A percentile compares a stretch with the other conserved stretches of the same genome.
Evolutionary conservation across 768 basidiomycete species (phyloP).

Genomic region (Pisolithus sp.): DNA sequence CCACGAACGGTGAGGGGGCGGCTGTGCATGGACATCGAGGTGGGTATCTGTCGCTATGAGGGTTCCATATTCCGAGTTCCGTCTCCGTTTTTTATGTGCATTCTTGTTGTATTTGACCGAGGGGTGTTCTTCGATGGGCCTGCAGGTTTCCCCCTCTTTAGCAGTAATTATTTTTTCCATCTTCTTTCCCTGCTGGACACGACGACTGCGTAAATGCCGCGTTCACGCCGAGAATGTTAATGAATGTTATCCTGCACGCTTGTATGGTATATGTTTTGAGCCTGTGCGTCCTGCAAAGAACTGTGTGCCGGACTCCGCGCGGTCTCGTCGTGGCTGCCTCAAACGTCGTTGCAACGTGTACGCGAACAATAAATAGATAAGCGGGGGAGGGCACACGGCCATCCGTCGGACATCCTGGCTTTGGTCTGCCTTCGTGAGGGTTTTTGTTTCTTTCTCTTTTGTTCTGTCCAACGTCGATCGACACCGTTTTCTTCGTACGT

Average conservation of each 20-base stretch:
- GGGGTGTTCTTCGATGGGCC: neutral
- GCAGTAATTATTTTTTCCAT: neutral
- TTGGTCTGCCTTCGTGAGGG: constrained; percentile 5
- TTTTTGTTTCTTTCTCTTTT: constrained; percentile 9
- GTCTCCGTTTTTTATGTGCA: neutral
- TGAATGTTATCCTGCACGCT: neutral
- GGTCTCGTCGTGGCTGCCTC: neutral
- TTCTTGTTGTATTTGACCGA: constrained; percentile 1
- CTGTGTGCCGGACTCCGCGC: neutral
- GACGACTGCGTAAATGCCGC: neutral
- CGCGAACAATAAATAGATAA: neutral
- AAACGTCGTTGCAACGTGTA: constrained; percentile 1
- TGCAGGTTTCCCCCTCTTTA: neutral
- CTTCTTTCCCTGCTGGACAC: neutral
- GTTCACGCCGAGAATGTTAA: neutral
- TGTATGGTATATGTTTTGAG: neutral
- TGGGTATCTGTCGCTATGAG: neutral
- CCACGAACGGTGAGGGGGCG: constrained; percentile 15
- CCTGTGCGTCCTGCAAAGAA: too few species aligned
- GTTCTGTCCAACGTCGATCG: constrained; percentile 5
- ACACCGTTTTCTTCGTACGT: neutral
- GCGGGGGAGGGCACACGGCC: neutral
- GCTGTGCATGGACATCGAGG: neutral
- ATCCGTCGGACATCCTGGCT: constrained; percentile 2
- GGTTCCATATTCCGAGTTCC: neutral